Conservation (phyloP, 345 rosid genomes). For the Lumnitzera racemosa region DNA sequence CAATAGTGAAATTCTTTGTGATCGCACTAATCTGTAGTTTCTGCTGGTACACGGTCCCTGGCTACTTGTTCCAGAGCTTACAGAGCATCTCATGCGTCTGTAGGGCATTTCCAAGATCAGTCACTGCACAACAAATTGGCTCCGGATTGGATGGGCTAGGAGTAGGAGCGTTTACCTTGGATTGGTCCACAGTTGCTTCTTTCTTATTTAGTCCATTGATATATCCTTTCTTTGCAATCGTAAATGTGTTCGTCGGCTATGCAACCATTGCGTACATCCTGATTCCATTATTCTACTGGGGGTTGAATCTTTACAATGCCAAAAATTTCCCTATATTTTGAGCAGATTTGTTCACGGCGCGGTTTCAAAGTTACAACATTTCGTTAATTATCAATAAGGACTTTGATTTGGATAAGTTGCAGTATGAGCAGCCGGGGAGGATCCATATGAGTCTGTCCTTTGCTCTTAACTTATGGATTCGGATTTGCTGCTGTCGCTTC, state of each 20-base stretch:
- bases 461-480: conserved; percentile 13
- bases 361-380: conserved; percentile 11
- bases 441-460: conserved; percentile 18
- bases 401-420: conserved; percentile 7
- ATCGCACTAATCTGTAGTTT: conserved; percentile 13
- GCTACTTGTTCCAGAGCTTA: conserved; percentile 12
- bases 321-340: conserved; percentile 13
- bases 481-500: conserved; percentile 17
- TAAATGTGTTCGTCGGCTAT: conserved; percentile 8
- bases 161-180: conserved; percentile 11
- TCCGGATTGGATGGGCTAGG: conserved; percentile 16
- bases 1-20: conserved; percentile 13
- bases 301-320: conserved; percentile 5
- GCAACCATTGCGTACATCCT: conserved; percentile 1
- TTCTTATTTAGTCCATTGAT: conserved; percentile 14
- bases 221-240: conserved; percentile 15
- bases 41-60: conserved; percentile 10
- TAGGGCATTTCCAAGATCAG: conserved; percentile 15
- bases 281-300: conserved; percentile 13
- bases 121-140: conserved; percentile 15
- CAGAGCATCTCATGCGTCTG: conserved; percentile 14
- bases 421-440: conserved; percentile 7
- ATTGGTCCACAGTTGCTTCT: conserved; percentile 10
- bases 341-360: conserved; percentile 7
- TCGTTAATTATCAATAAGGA: conserved; percentile 7